A percentile compares a stretch with the other conserved stretches of the same genome.
Evolutionary conservation across 257 asterid genomes (phyloP).

Genomic region (Misopates orontium): DNA sequence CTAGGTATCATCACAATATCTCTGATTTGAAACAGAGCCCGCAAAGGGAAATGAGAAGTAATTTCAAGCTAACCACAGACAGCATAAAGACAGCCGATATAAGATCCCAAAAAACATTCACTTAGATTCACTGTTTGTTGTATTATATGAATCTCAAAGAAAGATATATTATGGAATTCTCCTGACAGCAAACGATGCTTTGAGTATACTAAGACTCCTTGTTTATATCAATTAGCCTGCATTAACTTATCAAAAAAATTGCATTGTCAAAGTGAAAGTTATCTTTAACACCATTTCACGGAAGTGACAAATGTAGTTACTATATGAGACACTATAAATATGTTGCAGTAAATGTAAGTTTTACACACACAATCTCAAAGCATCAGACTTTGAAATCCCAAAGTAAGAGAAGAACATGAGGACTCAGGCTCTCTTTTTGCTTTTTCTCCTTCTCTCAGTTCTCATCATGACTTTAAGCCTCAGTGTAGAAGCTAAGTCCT

Average conservation of each 20-base stretch:
- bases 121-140: neutral
- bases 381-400: neutral
- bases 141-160: neutral
- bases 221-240: no score
- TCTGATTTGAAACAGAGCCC: no score
- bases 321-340: constrained; percentile 5
- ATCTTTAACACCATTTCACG: no score
- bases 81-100: no score
- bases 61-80: no score
- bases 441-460: neutral
- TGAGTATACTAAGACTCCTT: no score
- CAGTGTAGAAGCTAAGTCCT: constrained; percentile 10
- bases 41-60: no score
- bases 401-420: neutral
- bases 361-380: neutral
- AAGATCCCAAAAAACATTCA: neutral
- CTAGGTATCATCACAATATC: no score
- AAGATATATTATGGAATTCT: no score
- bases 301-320: neutral
- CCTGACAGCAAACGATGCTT: no score
- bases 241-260: no score
- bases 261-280: neutral
- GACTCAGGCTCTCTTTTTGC: neutral
- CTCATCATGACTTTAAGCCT: neutral
- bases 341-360: neutral